Percentiles rank a stretch among this genome's conserved stretches.
phyloP scores from a whole-genome alignment of 306 rosid genomes.

The Cucumis hystrix region DNA sequence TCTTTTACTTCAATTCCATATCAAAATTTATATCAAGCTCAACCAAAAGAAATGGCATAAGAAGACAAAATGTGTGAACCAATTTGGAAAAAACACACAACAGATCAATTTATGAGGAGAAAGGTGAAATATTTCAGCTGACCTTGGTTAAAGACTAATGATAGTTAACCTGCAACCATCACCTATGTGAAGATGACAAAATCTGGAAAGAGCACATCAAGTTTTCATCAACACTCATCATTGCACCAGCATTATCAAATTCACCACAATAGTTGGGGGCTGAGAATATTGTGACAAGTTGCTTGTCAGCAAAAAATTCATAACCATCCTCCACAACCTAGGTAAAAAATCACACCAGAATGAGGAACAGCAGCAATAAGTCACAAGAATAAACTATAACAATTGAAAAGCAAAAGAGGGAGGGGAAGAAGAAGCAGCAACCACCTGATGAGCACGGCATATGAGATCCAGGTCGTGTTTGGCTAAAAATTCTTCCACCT shows the following conservation, averaged over 20 bases:
- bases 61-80: background rate
- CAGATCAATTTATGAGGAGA: background rate
- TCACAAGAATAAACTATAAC: background rate
- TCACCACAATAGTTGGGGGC: slow-evolving; percentile 90
- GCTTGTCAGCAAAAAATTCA: slow-evolving; percentile 82
- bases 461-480: slow-evolving; percentile 82
- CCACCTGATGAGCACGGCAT: slow-evolving; percentile 92
- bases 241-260: slow-evolving; percentile 92
- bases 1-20: background rate
- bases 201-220: slow-evolving; percentile 92
- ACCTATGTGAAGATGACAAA: slow-evolving; percentile 54
- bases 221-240: slow-evolving; percentile 89
- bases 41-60: background rate
- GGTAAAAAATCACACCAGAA: slow-evolving; percentile 12
- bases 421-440: background rate
- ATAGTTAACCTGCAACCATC: slow-evolving; percentile 24
- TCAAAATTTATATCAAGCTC: background rate
- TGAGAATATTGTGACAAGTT: slow-evolving; percentile 83
- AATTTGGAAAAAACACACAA: background rate
- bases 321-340: slow-evolving; percentile 96
- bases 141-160: slow-evolving; percentile 31
- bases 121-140: slow-evolving; percentile 13
- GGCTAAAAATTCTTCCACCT: slow-evolving; percentile 62
- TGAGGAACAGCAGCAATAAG: slow-evolving; percentile 3
- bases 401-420: background rate